Percentiles rank a stretch among this genome's conserved stretches.
phyloP scores from a whole-genome alignment of 2,329 filamentous ascomycete genomes.

The Trichoderma oligosporum region DNA sequence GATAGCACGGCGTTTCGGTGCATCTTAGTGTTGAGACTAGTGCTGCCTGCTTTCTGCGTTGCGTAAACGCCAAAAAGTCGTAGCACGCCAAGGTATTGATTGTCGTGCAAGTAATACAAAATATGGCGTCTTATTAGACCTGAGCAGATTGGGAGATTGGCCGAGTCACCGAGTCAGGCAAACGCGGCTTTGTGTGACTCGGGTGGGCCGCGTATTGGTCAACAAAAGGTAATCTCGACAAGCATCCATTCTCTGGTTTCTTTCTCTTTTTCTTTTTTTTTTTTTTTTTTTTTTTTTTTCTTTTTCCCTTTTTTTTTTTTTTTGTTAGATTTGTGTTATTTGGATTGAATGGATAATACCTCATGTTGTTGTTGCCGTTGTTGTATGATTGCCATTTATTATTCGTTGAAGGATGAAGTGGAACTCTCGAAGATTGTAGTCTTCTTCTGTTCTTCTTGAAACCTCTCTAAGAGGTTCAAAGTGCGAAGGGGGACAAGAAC shows the following conservation, averaged over 20 bases:
- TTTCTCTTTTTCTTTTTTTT: not conserved
- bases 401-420: not conserved
- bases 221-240: not conserved
- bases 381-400: not conserved
- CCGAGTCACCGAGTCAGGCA: conserved; percentile 12
- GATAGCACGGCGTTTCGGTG: conserved; percentile 15
- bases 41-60: not conserved
- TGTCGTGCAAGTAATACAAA: conserved; percentile 5
- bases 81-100: conserved; percentile 8
- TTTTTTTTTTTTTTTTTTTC: not conserved
- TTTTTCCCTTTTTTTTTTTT: not conserved
- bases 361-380: not conserved
- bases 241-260: not conserved
- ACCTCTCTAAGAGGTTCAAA: too few relatives aligned
- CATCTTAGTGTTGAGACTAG: conserved; percentile 14
- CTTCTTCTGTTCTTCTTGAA: too few relatives aligned
- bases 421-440: too few relatives aligned
- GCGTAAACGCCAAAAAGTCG: conserved; percentile 17
- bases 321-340: not conserved
- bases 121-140: conserved; percentile 1
- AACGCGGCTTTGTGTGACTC: conserved; percentile 9
- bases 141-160: conserved; percentile 1
- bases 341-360: conserved; percentile 10
- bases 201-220: not conserved
- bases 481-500: too few relatives aligned